phyloP scores from a whole-genome alignment of 2,329 filamentous ascomycete species.

The Aureobasidium sp. region DNA sequence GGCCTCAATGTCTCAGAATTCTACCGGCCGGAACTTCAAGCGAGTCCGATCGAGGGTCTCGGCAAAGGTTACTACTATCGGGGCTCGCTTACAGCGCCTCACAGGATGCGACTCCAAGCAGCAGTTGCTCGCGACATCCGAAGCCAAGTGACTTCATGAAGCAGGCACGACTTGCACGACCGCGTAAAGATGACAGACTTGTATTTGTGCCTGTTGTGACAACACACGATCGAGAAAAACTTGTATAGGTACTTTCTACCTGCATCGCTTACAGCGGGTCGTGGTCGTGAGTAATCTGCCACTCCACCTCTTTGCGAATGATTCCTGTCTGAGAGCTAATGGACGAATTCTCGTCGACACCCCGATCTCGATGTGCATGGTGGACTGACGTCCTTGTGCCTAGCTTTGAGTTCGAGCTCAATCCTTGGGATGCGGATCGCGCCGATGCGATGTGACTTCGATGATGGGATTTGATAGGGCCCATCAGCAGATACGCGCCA shows the following conservation, averaged over 20 bases:
- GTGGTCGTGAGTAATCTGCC: slow-evolving; percentile 3
- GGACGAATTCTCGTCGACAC: not conserved
- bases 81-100: not conserved
- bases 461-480: not conserved
- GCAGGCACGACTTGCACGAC: not conserved
- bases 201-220: not conserved
- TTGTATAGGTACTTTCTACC: not conserved
- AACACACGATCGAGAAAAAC: not conserved
- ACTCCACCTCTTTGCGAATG: slow-evolving; percentile 13
- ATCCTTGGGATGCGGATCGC: not conserved
- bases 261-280: not conserved
- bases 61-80: not conserved
- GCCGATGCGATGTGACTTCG: not conserved
- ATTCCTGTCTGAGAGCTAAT: slow-evolving; percentile 7
- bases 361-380: not conserved
- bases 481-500: slow-evolving; percentile 14
- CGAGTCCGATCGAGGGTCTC: not conserved
- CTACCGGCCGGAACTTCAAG: not conserved
- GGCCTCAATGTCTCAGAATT: not conserved
- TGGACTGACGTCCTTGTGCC: slow-evolving; percentile 12
- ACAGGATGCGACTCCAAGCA: not conserved
- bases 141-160: slow-evolving; percentile 2
- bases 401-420: not conserved
- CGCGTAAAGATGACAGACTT: not conserved
- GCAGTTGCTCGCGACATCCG: not conserved